Base-by-base conservation (phyloP, 176 grass and related monocot genomes). In the Cenchrus americanus region DNA sequence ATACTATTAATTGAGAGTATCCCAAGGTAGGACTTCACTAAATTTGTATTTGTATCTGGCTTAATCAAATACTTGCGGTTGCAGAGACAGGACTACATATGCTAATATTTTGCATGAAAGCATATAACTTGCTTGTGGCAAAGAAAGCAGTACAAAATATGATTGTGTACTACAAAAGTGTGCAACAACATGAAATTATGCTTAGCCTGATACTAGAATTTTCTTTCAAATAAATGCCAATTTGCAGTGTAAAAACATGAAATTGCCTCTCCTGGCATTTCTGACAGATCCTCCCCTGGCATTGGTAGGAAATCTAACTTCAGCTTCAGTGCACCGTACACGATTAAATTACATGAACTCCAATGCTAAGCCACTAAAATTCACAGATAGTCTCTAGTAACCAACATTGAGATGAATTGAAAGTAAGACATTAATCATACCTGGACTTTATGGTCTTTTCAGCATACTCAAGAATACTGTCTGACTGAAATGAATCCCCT, bases 391-490 rank as follows among this genome's bases (percentile, higher is more conserved):
- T 65, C 30, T 7, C 6, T 40, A n/a, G 43, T 21, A 75, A 87
- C 53, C 42, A 69, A 83, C 57, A 47, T 7, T 66, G 55, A 58
- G 34, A 37, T 57, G 4, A 24, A 43, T n/a, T 19, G 40, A 76
- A 78, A 46, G 21, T n/a, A 71, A 43, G 47, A 73, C 77, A 92
- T 66, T 34, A 30, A 78, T 57, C 17, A 73, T 90, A 94, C 97
- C 91, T 96, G 75, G 82, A 83, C 84, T 96, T 99, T 62, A 96
- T 88, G 62, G 81, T 92, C 86, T 89, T 99, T 76, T 99, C 93
- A 62, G 87, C 78, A 90, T 86, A 96, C 54, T 96, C 89, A 89
- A 99, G 60, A 78, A 99, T 90, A 81, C 75, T 46, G 43, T 90
- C 85, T 62, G 84, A 73, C 78, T 84, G 59, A 84, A 93, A 92